Evolutionary conservation across 108 stramenopile genomes (phyloP), one percentile per base, ranked within the genome.

Genomic region (Cyclotella distinguenda): DNA sequence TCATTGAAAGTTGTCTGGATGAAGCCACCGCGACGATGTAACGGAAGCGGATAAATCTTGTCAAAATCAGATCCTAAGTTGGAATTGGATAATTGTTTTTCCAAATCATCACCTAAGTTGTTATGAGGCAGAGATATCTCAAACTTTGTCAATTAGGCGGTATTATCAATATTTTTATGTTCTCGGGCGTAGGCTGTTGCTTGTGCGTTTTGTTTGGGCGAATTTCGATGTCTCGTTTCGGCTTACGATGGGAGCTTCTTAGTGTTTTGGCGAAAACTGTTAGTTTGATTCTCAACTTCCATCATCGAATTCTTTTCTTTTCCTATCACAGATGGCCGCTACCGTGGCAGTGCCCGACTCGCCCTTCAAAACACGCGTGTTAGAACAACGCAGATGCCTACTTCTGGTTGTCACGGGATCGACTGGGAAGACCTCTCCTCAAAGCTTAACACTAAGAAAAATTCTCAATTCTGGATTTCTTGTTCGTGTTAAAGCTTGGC

Each of bases 401-500:
- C 66, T 89, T 22, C 64, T 89, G 31, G 75, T 85, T 31, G 64
- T 85, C 13, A 70, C 86, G 21, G 87, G 82, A 5, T 50, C 73
- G 27, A 74, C 72, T 23, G 68, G 59, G 12, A 59, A 69, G 18
- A 86, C 81, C 8, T 65, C 78, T 0, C 38, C 81, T 36, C 67
- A 65, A 39, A 92, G 79, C 60, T 47, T 54, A 19, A 39, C 79
- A 1, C 57, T 94, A 23, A 67, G 63, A 23, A 48, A 13, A 6
- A 66, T 94, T 66, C 63, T 94, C 2, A 65, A 68, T 42, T 60
- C 76, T 30, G 92, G 87, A 18, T 84, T 86, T 44, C 71, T 94
- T 40, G 60, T 66, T 0, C 47, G 72, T 19, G 70, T 86, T 12
- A 90, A 87, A 60, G 39, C 56, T n/a, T 94, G 92, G 92, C 58